A percentile compares a stretch with the other conserved stretches of the same genome.
Evolutionary conservation across 1,139 yeast species (phyloP).

Genomic region (Pichia sp.): DNA sequence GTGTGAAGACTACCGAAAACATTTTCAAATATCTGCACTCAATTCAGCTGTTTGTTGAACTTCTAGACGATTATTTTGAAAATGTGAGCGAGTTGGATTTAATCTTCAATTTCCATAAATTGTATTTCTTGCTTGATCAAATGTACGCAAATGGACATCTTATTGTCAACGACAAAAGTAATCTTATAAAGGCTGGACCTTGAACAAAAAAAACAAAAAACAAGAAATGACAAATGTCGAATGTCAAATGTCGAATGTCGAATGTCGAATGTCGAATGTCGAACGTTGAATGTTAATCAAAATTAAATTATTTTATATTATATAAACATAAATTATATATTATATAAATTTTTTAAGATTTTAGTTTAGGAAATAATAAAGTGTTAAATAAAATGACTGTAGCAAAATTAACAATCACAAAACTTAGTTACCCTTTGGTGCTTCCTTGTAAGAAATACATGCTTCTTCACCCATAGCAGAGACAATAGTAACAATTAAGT

Average conservation of each 20-base stretch:
- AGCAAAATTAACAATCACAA: neutral
- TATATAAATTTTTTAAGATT: too few relatives aligned
- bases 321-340: too few relatives aligned
- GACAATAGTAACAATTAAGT: constrained; percentile 89
- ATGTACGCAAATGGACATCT: constrained; percentile 73
- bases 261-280: too few relatives aligned
- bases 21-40: constrained; percentile 69
- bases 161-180: constrained; percentile 43
- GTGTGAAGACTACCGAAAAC: constrained; percentile 17
- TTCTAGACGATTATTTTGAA: constrained; percentile 73
- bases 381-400: neutral
- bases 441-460: constrained; percentile 95
- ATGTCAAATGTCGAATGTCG: too few relatives aligned
- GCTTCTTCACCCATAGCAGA: constrained; percentile 99
- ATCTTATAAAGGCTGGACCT: too few relatives aligned
- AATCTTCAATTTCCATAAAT: constrained; percentile 71
- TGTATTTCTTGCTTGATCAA: constrained; percentile 66
- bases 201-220: too few relatives aligned
- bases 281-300: too few relatives aligned
- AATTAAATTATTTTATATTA: too few relatives aligned
- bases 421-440: constrained; percentile 58
- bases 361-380: too few relatives aligned
- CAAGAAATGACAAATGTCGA: too few relatives aligned
- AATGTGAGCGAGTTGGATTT: constrained; percentile 95
- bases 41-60: constrained; percentile 82